These are phyloP conservation scores for Acanthamoeba royreba DNA, from an alignment of 208 protist genomes.

Conservation along the genomic window DNA sequence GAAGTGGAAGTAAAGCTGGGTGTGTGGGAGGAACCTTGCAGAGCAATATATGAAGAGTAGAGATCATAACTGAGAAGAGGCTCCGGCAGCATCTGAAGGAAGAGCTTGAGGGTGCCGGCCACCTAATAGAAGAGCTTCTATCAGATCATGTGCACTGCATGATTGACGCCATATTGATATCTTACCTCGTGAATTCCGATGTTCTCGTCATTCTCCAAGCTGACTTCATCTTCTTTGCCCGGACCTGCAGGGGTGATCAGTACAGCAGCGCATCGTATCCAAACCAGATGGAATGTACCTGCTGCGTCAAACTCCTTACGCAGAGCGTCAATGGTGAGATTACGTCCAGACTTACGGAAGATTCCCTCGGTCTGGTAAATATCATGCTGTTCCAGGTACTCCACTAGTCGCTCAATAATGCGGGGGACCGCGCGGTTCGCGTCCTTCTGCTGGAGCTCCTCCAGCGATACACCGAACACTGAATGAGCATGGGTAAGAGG, in stretches of 20 bases:
- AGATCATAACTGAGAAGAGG: not conserved
- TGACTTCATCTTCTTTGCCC: not conserved
- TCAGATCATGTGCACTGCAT: not conserved
- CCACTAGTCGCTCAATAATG: not conserved
- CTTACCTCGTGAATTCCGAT: not conserved
- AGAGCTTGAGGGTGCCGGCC: not conserved
- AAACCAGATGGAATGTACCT: too few relatives aligned
- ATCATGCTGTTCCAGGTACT: not conserved
- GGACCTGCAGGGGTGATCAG: not conserved
- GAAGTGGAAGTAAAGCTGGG: not conserved
- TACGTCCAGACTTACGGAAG: not conserved
- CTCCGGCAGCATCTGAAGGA: not conserved
- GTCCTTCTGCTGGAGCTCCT: not conserved
- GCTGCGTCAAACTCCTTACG: not conserved
- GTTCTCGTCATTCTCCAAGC: not conserved
- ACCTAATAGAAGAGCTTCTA: not conserved
- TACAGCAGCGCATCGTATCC: too few relatives aligned
- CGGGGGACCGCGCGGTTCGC: not conserved
- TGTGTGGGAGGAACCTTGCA: not conserved
- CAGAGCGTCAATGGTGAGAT: not conserved
- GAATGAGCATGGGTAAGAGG: not conserved
- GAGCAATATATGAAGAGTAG: not conserved
- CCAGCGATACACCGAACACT: not conserved
- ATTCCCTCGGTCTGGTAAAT: not conserved
- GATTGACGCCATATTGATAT: too few relatives aligned